These are phyloP conservation scores for Leccinum ochraceum DNA, from an alignment of 768 basidiomycete species.

Conservation along the genomic window DNA sequence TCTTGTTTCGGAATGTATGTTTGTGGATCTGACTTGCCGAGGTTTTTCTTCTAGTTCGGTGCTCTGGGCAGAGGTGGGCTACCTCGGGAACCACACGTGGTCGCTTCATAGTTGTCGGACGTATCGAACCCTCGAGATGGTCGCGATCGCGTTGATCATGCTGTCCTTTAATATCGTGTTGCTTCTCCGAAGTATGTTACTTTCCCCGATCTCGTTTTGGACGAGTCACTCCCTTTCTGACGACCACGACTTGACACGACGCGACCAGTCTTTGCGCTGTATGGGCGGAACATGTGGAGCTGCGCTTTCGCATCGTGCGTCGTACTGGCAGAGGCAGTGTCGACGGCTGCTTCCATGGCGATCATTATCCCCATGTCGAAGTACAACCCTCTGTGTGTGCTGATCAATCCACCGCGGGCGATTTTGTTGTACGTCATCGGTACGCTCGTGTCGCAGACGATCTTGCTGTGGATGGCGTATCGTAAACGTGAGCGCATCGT, in stretches of 20 bases:
- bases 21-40: background rate
- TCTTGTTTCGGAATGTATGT: background rate
- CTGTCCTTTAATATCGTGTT: conserved; percentile 20
- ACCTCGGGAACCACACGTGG: background rate
- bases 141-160: conserved; percentile 12
- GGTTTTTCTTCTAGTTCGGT: background rate
- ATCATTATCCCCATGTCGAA: conserved; percentile 2
- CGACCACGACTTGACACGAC: background rate
- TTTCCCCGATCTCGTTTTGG: background rate
- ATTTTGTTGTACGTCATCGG: conserved; percentile 12
- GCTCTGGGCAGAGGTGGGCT: background rate
- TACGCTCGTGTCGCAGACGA: conserved; percentile 12
- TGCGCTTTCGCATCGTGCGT: conserved; percentile 3
- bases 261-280: conserved; percentile 23
- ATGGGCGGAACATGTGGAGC: conserved; percentile 2
- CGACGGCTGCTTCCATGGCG: background rate
- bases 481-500: conserved; percentile 10
- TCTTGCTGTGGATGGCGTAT: conserved; percentile 24
- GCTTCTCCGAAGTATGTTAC: conserved; percentile 25
- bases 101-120: conserved; percentile 9
- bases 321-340: conserved; percentile 15
- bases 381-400: conserved; percentile 20
- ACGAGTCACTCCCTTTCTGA: background rate
- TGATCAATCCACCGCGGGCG: conserved; percentile 6
- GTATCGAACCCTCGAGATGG: conserved; percentile 19